A percentile compares a stretch with the other conserved stretches of the same genome.
phyloP scores from a whole-genome alignment of 176 grass and related monocot species.

The Rhynchospora breviuscula region DNA sequence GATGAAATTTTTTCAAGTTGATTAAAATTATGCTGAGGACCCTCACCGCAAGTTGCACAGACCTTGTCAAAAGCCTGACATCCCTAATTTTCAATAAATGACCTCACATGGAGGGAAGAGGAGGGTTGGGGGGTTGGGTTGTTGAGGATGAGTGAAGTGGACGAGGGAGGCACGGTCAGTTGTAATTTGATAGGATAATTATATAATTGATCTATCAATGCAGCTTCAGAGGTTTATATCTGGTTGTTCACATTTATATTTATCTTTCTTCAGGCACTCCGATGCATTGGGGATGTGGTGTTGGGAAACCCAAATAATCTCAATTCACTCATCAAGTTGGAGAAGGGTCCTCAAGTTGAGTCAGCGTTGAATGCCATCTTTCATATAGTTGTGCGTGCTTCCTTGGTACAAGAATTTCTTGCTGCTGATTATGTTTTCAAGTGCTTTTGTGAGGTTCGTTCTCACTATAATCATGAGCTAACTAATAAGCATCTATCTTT shows the following conservation, averaged over 20 bases:
- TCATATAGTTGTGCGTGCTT: conserved; percentile 65
- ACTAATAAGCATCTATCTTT: conserved; percentile 12
- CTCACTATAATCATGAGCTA: neutral
- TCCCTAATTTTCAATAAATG: too few relatives aligned
- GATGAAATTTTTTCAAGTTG: too few relatives aligned
- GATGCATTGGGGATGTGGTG: conserved; percentile 88
- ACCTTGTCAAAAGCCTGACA: too few relatives aligned
- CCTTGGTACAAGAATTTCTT: conserved; percentile 74
- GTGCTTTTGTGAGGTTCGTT: conserved; percentile 86
- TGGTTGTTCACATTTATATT: conserved; percentile 19
- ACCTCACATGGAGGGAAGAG: too few relatives aligned
- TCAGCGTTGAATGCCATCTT: conserved; percentile 87
- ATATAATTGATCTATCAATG: neutral
- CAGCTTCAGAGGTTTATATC: neutral
- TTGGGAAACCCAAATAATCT: conserved; percentile 84
- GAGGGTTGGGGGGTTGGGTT: too few relatives aligned
- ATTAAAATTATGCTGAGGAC: too few relatives aligned
- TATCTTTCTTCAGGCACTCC: conserved; percentile 60
- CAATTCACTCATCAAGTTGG: conserved; percentile 73
- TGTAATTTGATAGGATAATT: neutral
- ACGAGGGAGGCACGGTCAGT: neutral
- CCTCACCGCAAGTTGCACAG: too few relatives aligned
- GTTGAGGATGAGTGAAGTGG: too few relatives aligned
- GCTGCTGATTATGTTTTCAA: conserved; percentile 95
- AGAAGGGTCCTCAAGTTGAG: conserved; percentile 86